Conservation (phyloP, 2,329 filamentous ascomycete species). For the Fusarium hostae region DNA sequence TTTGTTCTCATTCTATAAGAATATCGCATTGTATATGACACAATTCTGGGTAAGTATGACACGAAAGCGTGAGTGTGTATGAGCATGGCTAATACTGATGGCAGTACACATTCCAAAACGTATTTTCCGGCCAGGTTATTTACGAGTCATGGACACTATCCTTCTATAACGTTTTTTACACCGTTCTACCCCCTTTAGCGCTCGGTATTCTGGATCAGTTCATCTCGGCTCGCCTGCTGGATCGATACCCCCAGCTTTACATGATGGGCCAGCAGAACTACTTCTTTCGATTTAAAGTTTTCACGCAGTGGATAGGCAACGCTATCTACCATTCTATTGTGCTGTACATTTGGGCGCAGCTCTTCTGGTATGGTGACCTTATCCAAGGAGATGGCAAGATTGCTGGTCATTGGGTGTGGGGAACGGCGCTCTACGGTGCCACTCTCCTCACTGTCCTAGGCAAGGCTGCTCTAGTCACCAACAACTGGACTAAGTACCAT, state of each 20-base stretch:
- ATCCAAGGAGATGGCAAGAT: constrained; percentile 81
- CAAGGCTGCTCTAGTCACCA: constrained; percentile 94
- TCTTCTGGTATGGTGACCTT: constrained; percentile 85
- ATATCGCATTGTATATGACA: constrained; percentile 98
- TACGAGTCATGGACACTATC: constrained; percentile 99
- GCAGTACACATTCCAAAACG: constrained; percentile 96
- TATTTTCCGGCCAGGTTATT: constrained; percentile 96
- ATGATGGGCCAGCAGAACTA: constrained; percentile 90
- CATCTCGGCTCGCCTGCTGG: constrained; percentile 90
- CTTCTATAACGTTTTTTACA: constrained; percentile 99
- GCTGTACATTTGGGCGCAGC: constrained; percentile 85
- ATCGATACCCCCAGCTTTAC: constrained; percentile 96
- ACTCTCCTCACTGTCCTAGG: constrained; percentile 93
- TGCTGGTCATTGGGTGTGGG: constrained; percentile 98
- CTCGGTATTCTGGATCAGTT: constrained; percentile 98
- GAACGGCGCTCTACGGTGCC: constrained; percentile 91
- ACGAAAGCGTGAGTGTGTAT: neutral
- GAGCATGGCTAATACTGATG: constrained; percentile 32
- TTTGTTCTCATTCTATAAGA: constrained; percentile 99
- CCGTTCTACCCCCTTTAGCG: constrained; percentile 89
- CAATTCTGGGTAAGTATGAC: constrained; percentile 89
- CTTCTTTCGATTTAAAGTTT: constrained; percentile 94
- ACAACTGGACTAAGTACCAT: constrained; percentile 99
- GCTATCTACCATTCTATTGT: constrained; percentile 96
- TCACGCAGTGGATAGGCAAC: constrained; percentile 91